These are phyloP conservation scores for Candida ipomoeae DNA, from an alignment of 805 yeast genomes.

Conservation along the genomic window DNA sequence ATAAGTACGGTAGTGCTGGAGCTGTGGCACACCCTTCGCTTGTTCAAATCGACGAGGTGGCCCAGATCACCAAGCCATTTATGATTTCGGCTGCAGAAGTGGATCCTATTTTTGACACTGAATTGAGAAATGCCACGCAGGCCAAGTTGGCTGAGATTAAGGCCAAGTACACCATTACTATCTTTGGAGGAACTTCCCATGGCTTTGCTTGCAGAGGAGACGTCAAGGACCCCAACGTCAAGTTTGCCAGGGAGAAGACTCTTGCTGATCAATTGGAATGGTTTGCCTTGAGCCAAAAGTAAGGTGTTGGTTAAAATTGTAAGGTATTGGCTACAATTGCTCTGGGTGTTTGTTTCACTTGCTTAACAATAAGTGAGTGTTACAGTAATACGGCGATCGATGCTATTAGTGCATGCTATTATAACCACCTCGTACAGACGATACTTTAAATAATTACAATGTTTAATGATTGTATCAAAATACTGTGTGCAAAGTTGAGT, in stretches of 20 bases:
- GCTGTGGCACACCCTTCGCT: constrained; percentile 86
- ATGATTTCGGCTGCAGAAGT: constrained; percentile 70
- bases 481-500: too few relatives aligned
- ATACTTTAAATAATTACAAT: too few relatives aligned
- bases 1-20: constrained; percentile 49
- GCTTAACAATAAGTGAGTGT: too few relatives aligned
- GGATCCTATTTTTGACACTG: constrained; percentile 61
- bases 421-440: too few relatives aligned
- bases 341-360: not conserved
- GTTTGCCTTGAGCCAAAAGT: constrained; percentile 9
- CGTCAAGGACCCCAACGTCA: constrained; percentile 44
- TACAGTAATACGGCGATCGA: too few relatives aligned
- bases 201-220: constrained; percentile 86
- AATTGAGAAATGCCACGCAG: constrained; percentile 60
- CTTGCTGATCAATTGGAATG: constrained; percentile 41
- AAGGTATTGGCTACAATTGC: not conserved
- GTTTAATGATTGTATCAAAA: too few relatives aligned
- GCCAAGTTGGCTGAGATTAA: constrained; percentile 45
- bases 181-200: constrained; percentile 63
- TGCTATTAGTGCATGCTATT: too few relatives aligned
- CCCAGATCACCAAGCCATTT: constrained; percentile 57
- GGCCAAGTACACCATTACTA: constrained; percentile 55
- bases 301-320: not conserved
- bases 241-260: constrained; percentile 66
- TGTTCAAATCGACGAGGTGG: constrained; percentile 61